Base-by-base conservation (phyloP, 2,329 filamentous ascomycete genomes). In the Phaeosphaeria sp. region DNA sequence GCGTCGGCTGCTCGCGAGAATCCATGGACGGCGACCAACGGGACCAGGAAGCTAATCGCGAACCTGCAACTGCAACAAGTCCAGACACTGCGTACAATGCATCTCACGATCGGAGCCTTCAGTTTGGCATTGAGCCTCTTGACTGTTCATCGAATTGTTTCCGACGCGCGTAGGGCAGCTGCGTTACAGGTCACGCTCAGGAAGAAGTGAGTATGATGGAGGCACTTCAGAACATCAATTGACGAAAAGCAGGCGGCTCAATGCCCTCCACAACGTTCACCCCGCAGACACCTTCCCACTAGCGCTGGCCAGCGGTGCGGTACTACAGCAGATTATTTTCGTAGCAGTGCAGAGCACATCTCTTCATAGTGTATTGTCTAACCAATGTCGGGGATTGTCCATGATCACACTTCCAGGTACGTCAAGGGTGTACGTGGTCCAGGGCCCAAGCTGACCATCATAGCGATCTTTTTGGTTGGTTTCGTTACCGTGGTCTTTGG, bases 401-500 rank as follows among this genome's bases (percentile, higher is more conserved):
- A 77, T 77, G 72, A 44, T 77, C n/a, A 73, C 75, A 18, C 73
- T 76, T 56, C 76, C 77, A 36, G 68, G 77, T 78, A 75, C 21
- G 75, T 69, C n/a, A 5, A 18, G 9, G 42, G 42, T 7, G n/a
- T 30, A 18, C 5, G 33, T 27, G n/a, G n/a, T 13, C 15, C 15
- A 20, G 39, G 18, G 18, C 39, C 17, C 0, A 27, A 17, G 27
- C 72, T 76, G 18, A 76, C 59, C 17, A 21, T 18, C 17, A 6
- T 55, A 90, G 89, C 86, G 7, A 81, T 90, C 36, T 90, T 91
- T 66, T 81, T 91, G 51, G 83, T 87, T 8, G 88, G 88, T 24
- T 89, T 84, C 60, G 83, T 88, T 30, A 88, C 90, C 63, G 68
- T 90, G 20, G 81, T 89, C 17, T 90, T 91, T 64, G 86, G 85